Conservation (phyloP, 306 rosid genomes). For the Ziziphus jujuba region DNA sequence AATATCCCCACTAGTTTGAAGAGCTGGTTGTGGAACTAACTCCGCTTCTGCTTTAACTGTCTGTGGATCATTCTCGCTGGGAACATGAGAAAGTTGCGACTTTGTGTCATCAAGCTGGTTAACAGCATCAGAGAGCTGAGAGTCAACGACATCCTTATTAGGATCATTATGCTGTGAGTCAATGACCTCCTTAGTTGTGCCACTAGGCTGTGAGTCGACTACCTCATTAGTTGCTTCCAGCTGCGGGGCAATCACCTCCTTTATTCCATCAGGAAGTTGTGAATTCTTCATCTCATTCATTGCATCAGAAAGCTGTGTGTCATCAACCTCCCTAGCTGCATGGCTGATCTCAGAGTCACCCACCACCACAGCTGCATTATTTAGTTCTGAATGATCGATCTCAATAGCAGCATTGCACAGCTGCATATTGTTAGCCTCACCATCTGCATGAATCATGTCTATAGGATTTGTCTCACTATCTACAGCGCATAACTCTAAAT, state of each 20-base stretch:
- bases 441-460: constrained; percentile 52
- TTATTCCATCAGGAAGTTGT: constrained; percentile 32
- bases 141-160: constrained; percentile 2
- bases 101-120: constrained; percentile 21
- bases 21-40: constrained; percentile 54
- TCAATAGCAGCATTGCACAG: constrained; percentile 56
- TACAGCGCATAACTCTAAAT: constrained; percentile 50
- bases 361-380: constrained; percentile 41
- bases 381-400: constrained; percentile 57
- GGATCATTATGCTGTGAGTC: constrained; percentile 13
- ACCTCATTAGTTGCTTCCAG: constrained; percentile 24
- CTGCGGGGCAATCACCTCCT: constrained; percentile 33
- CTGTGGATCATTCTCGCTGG: constrained; percentile 38
- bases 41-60: constrained; percentile 45
- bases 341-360: constrained; percentile 40
- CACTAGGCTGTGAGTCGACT: constrained; percentile 21
- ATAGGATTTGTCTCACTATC: constrained; percentile 47
- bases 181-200: constrained; percentile 28
- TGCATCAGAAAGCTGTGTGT: constrained; percentile 16
- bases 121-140: constrained; percentile 9
- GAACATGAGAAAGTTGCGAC: constrained; percentile 42
- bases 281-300: constrained; percentile 19
- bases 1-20: constrained; percentile 60
- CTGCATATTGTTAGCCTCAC: constrained; percentile 46
- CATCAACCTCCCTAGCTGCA: constrained; percentile 35